Conservation (phyloP, 2,329 filamentous ascomycete genomes). For the Fusarium temperatum region DNA sequence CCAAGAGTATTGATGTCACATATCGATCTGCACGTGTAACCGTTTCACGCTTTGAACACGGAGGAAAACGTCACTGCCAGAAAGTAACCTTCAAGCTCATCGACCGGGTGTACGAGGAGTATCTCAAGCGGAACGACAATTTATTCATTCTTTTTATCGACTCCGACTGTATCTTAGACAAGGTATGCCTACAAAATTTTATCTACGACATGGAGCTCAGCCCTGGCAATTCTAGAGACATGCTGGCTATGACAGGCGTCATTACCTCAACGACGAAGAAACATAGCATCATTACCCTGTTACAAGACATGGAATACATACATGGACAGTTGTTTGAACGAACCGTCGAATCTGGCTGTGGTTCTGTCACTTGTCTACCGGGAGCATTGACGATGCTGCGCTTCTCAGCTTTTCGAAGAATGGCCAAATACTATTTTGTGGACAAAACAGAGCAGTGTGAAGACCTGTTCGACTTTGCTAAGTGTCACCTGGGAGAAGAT, state of each 20-base stretch:
- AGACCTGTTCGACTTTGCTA: slow-evolving; percentile 95
- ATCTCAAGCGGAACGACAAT: slow-evolving; percentile 87
- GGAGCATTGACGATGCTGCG: slow-evolving; percentile 95
- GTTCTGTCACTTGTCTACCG: slow-evolving; percentile 92
- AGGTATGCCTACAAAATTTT: slow-evolving; percentile 93
- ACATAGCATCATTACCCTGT: slow-evolving; percentile 86
- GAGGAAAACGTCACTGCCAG: slow-evolving; percentile 93
- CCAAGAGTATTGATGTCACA: slow-evolving; percentile 87
- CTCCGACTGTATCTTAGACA: slow-evolving; percentile 94
- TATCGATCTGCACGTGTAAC: slow-evolving; percentile 88
- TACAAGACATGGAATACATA: slow-evolving; percentile 98
- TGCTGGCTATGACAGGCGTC: slow-evolving; percentile 97
- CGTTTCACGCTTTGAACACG: slow-evolving; percentile 90
- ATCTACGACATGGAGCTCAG: slow-evolving; percentile 99
- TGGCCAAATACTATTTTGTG: slow-evolving; percentile 98
- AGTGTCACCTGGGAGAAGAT: slow-evolving; percentile 94
- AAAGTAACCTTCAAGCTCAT: slow-evolving; percentile 94
- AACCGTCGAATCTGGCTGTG: slow-evolving; percentile 93
- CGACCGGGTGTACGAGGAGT: slow-evolving; percentile 89
- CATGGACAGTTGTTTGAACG: slow-evolving; percentile 97
- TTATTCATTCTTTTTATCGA: slow-evolving; percentile 97
- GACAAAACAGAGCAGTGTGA: slow-evolving; percentile 96
- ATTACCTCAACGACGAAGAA: slow-evolving; percentile 94
- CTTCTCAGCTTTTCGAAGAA: slow-evolving; percentile 93
- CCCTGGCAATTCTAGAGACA: slow-evolving; percentile 88